Percentiles rank a stretch among this genome's conserved stretches.
Conservation (phyloP, 192 early-diverging fungal species). For the Backusella circina region DNA sequence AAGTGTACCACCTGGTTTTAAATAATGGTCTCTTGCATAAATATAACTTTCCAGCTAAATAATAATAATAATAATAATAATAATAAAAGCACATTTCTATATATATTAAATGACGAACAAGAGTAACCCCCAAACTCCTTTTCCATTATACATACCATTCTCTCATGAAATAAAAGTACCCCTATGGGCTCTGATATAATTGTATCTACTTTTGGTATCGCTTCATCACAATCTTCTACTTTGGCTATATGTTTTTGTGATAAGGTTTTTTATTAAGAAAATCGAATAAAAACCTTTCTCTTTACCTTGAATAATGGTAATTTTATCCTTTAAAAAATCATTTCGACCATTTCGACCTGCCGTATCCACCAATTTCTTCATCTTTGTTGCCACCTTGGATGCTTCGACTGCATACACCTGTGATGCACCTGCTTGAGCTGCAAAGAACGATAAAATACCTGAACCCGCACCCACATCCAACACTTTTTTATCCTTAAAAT, state of each 20-base stretch:
- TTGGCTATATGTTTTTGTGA: slow-evolving; percentile 55
- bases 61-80: too few relatives aligned
- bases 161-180: slow-evolving; percentile 94
- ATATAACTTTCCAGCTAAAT: slow-evolving; percentile 76
- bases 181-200: slow-evolving; percentile 98
- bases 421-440: slow-evolving; percentile 84
- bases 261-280: not conserved
- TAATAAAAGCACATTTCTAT: not conserved
- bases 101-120: not conserved
- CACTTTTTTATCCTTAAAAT: slow-evolving; percentile 78
- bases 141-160: slow-evolving; percentile 64
- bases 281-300: not conserved
- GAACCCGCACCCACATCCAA: slow-evolving; percentile 95
- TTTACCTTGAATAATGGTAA: slow-evolving; percentile 80
- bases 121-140: not conserved
- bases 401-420: slow-evolving; percentile 95
- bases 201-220: slow-evolving; percentile 83
- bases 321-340: slow-evolving; percentile 68
- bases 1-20: slow-evolving; percentile 91
- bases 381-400: slow-evolving; percentile 88
- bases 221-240: slow-evolving; percentile 76
- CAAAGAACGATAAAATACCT: slow-evolving; percentile 94
- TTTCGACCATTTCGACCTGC: slow-evolving; percentile 59
- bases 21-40: slow-evolving; percentile 81
- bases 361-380: slow-evolving; percentile 71